Evolutionary conservation across 495 filamentous ascomycete species (phyloP).

Genomic region (Neurospora discreta): DNA sequence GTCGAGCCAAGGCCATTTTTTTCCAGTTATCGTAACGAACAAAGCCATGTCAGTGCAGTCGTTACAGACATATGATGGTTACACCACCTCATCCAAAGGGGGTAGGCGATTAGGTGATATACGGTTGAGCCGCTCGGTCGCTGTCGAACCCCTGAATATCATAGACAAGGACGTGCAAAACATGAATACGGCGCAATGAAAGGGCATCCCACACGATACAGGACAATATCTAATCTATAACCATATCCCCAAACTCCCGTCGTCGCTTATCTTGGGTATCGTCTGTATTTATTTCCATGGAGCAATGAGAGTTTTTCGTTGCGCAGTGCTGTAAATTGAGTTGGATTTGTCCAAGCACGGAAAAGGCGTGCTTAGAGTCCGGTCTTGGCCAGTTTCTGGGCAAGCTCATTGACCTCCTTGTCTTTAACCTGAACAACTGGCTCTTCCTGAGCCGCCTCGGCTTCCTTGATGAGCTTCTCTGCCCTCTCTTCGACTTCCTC

Average conservation of each 20-base stretch:
- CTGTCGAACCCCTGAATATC: not conserved
- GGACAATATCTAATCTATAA: slow-evolving; percentile 6
- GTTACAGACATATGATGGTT: not conserved
- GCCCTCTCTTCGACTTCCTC: slow-evolving; percentile 49
- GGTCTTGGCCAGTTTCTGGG: slow-evolving; percentile 62
- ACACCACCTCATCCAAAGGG: not conserved
- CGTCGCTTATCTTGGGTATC: slow-evolving; percentile 17
- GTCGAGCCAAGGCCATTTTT: not conserved
- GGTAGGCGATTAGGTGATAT: not conserved
- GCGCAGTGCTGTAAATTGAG: not conserved
- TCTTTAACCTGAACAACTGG: slow-evolving; percentile 63
- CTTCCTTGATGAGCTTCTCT: slow-evolving; percentile 56
- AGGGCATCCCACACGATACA: slow-evolving; percentile 4
- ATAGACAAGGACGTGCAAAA: not conserved
- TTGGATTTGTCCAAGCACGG: not conserved
- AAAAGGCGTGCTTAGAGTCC: slow-evolving; percentile 19
- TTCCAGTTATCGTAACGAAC: not conserved
- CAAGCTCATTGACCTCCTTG: slow-evolving; percentile 68
- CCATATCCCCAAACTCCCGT: slow-evolving; percentile 9
- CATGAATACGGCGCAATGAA: not conserved
- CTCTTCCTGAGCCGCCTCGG: slow-evolving; percentile 62
- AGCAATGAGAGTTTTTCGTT: slow-evolving; percentile 1
- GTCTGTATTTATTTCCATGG: slow-evolving; percentile 8
- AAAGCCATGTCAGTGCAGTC: not conserved
- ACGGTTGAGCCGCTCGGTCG: not conserved